These are phyloP conservation scores for Postia placenta DNA, from an alignment of 768 basidiomycete genomes.

Conservation along the genomic window DNA sequence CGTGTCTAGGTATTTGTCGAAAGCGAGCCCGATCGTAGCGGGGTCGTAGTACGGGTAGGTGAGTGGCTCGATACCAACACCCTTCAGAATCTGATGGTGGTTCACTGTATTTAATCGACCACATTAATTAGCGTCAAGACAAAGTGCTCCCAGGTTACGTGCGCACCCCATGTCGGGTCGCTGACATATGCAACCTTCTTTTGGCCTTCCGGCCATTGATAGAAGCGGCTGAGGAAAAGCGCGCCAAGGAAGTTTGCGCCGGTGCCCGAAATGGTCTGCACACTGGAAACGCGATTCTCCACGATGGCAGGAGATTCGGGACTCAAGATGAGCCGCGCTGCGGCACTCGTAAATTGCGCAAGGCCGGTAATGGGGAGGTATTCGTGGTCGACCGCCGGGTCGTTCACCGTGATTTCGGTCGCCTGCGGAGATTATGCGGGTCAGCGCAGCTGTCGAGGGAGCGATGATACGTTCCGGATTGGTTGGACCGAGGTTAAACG, in stretches of 20 bases:
- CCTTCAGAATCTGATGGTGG: slow-evolving; percentile 87
- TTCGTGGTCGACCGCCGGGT: slow-evolving; percentile 80
- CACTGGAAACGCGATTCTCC: slow-evolving; percentile 68
- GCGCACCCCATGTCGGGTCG: slow-evolving; percentile 91
- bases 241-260: slow-evolving; percentile 94
- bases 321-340: slow-evolving; percentile 80
- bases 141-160: not conserved
- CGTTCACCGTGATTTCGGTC: slow-evolving; percentile 59
- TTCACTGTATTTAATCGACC: slow-evolving; percentile 52
- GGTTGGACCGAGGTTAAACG: too few species aligned
- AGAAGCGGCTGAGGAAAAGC: slow-evolving; percentile 80
- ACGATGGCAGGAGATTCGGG: slow-evolving; percentile 61
- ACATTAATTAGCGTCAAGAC: slow-evolving; percentile 1
- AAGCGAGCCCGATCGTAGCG: slow-evolving; percentile 83
- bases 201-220: slow-evolving; percentile 50
- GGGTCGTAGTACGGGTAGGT: slow-evolving; percentile 95
- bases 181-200: slow-evolving; percentile 76
- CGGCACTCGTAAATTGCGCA: slow-evolving; percentile 73
- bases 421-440: slow-evolving; percentile 41
- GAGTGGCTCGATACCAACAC: slow-evolving; percentile 81
- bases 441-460: not conserved
- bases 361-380: slow-evolving; percentile 90
- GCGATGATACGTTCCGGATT: not conserved
- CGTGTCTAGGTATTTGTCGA: slow-evolving; percentile 54
- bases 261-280: slow-evolving; percentile 94